Evolutionary conservation across 1,284 basidiomycete species (phyloP).

Genomic region (Schizophyllum amplum): DNA sequence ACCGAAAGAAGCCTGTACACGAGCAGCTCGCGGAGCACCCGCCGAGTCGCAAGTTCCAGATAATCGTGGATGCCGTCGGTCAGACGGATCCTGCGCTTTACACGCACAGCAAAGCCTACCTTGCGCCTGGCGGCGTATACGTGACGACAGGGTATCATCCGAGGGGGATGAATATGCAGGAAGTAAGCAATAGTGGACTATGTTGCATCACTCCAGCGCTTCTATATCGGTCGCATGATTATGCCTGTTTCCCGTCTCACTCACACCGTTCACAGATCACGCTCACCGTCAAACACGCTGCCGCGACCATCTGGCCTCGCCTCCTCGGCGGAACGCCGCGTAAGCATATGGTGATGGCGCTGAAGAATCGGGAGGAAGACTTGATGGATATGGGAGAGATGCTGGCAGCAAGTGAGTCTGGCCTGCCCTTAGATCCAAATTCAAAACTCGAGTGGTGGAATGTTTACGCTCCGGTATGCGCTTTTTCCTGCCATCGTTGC

Average conservation of each 20-base stretch:
- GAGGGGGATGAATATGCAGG: background rate
- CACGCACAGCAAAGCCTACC: slow-evolving; percentile 31
- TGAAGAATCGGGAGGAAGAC: slow-evolving; percentile 25
- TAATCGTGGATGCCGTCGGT: slow-evolving; percentile 20
- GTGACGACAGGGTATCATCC: slow-evolving; percentile 35
- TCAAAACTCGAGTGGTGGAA: no score
- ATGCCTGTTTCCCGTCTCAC: no score
- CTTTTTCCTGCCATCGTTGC: background rate
- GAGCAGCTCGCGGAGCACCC: slow-evolving; percentile 25
- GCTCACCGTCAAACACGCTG: background rate
- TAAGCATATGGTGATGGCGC: slow-evolving; percentile 19
- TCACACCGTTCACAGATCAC: background rate
- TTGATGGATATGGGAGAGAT: slow-evolving; percentile 29
- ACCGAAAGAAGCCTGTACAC: slow-evolving; percentile 30
- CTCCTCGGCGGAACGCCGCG: background rate
- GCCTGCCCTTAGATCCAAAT: background rate
- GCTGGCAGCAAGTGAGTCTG: slow-evolving; percentile 34
- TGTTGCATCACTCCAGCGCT: background rate
- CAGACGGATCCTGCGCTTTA: slow-evolving; percentile 19
- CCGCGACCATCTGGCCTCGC: background rate
- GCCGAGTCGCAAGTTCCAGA: slow-evolving; percentile 23
- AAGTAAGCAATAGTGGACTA: background rate
- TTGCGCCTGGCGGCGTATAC: slow-evolving; percentile 38
- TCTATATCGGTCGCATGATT: no score
- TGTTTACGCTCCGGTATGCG: no score